Percentiles rank a stretch among this genome's conserved stretches.
These are phyloP conservation scores for Xylaria palmicola DNA, from an alignment of 495 filamentous ascomycete genomes.

Conservation along the genomic window DNA sequence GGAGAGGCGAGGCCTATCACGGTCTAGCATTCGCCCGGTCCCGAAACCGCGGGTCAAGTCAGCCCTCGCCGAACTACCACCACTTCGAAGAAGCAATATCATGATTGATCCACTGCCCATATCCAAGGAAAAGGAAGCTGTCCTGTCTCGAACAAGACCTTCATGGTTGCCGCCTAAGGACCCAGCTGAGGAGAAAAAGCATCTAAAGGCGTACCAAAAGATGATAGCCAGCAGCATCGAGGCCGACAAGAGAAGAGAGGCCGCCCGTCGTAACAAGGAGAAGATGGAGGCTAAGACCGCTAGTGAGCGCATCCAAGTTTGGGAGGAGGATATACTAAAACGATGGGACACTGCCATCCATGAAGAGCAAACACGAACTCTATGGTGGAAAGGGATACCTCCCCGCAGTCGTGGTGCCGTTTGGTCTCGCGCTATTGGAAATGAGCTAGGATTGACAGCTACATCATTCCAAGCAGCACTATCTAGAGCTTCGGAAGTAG, in stretches of 20 bases:
- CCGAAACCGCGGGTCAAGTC: conserved; percentile 58
- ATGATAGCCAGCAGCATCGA: conserved; percentile 87
- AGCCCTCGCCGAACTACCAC: conserved; percentile 68
- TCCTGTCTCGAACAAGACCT: conserved; percentile 84
- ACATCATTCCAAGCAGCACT: conserved; percentile 78
- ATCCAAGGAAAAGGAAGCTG: conserved; percentile 94
- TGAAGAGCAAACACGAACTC: conserved; percentile 75
- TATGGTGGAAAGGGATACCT: conserved; percentile 93
- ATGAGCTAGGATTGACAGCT: conserved; percentile 76
- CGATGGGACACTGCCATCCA: conserved; percentile 76
- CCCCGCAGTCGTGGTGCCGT: conserved; percentile 75
- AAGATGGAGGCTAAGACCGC: conserved; percentile 55
- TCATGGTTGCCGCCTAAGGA: conserved; percentile 96
- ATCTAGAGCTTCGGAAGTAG: conserved; percentile 66
- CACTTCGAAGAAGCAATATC: conserved; percentile 79
- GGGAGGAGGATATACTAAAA: conserved; percentile 85
- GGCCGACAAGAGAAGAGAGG: conserved; percentile 57
- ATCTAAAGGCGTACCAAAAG: conserved; percentile 85
- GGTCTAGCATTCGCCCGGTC: conserved; percentile 16
- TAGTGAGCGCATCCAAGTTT: conserved; percentile 72
- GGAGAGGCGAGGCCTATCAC: conserved; percentile 38
- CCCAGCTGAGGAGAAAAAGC: conserved; percentile 86
- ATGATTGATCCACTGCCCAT: conserved; percentile 96
- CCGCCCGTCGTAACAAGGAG: conserved; percentile 46
- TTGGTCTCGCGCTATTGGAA: conserved; percentile 87